Base-by-base conservation (phyloP, 805 yeast genomes). In the baker's yeast (Saccharomyces cerevisiae) region DNA sequence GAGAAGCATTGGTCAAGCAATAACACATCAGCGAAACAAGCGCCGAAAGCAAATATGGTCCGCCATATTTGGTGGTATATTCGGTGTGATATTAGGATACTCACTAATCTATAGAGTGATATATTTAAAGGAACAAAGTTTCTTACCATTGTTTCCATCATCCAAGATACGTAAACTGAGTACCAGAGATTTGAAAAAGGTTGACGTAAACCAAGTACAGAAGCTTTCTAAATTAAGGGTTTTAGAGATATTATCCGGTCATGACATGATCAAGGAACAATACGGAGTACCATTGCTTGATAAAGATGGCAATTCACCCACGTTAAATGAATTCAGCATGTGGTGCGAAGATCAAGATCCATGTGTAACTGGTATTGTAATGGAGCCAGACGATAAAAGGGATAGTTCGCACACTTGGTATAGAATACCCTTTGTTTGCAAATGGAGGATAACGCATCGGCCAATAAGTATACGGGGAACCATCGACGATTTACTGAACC, bases 281-380 rank as follows among this genome's bases (percentile, higher is more conserved):
- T 69, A 66, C 51, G 69, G 69, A 1, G 66, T 69, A 2, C 71
- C 71, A 8, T 43, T 69, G 27, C 60, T 58, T 46, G 57, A 58
- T 13, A 50, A 55, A 14, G 56, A 63, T 27, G 52, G 53, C n/a
- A 56, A 55, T 11, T 57, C 63, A 1, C 66, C 65, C 5, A 51
- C 52, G 48, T 54, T 61, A 13, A 55, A 57, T 32, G 58, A 61
- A 13, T 64, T 67, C 41, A 56, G 58, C 24, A 56, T 69, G 28
- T 68, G 71, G 73, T 60, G 67, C 43, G 67, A 68, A 48, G 70
- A 69, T 46, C 63, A 61, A 48, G 64, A 63, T 30, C 67, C 68
- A 4, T 63, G 68, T 36, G 57, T 69, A 6, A 62, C 60, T 31
- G 71, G 70, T 14, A 29, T 67, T 9, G 52, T 57, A 8, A 48